phyloP scores from a whole-genome alignment of 768 basidiomycete species.

The Naematelia encephala region DNA sequence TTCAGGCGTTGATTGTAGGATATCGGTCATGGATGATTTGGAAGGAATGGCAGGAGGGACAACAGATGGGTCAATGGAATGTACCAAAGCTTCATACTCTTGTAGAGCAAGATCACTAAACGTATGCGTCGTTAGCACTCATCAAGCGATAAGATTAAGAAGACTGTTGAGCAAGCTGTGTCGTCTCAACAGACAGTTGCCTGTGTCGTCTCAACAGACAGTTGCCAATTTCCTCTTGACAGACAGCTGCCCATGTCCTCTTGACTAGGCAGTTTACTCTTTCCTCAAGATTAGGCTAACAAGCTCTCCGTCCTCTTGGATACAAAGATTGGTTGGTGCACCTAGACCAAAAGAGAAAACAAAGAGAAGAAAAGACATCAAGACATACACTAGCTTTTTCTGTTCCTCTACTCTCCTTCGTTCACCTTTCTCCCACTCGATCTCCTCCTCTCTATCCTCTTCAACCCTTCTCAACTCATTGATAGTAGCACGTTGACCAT shows the following conservation, averaged over 20 bases:
- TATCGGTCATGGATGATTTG: neutral
- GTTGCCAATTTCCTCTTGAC: no score
- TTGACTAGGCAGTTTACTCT: no score
- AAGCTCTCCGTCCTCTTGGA: no score
- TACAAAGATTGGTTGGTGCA: neutral
- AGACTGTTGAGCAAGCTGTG: no score
- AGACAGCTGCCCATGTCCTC: no score
- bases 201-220: no score
- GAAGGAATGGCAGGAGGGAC: conserved; percentile 25
- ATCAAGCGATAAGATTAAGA: no score
- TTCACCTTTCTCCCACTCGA: conserved; percentile 43
- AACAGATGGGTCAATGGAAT: conserved; percentile 32
- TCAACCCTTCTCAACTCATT: conserved; percentile 34
- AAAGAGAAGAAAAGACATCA: neutral
- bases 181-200: no score
- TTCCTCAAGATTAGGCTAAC: no score
- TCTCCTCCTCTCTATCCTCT: conserved; percentile 41
- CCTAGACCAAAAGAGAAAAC: neutral
- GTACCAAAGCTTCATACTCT: conserved; percentile 35
- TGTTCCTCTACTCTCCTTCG: conserved; percentile 40
- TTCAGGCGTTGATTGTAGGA: conserved; percentile 10
- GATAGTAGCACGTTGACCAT: conserved; percentile 29
- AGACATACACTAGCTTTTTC: conserved; percentile 46
- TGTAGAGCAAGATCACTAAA: conserved; percentile 44
- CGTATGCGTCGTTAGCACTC: neutral